Evolutionary conservation across 1,284 basidiomycete species (phyloP), one percentile per base, ranked within the genome.

Genomic region (Ustilago cynodontis): DNA sequence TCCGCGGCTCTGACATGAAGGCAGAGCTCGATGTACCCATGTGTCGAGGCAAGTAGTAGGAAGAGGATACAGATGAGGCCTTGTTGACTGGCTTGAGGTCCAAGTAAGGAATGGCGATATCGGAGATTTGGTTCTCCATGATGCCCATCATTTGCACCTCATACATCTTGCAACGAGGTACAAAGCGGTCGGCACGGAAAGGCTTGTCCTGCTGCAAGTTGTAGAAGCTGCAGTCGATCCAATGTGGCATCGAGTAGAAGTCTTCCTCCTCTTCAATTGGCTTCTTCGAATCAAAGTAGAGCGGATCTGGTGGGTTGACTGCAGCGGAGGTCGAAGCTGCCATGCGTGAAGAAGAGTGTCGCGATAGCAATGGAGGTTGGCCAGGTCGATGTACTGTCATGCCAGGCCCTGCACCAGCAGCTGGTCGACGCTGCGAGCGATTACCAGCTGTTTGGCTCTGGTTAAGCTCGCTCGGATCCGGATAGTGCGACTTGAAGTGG

Each of bases 151-250:
- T 81, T 55, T 83, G 82, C 18, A 86, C 67, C 41, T 82, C 85
- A 71, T 85, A 78, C 85, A 86, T 86, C 61, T 84, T 84, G 72
- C 83, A 85, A 31, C 85, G 74, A 13, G 85, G 83, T 22, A 86
- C 83, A 51, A 86, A 86, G 13, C 83, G 81, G 50, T 83, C 79
- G 5, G 74, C 77, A 6, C 85, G 78, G 68, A 82, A 82, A 9
- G 81, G 83, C 65, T 80, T 81, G 63, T 85, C 84, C 61, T 83
- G 84, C 64, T 86, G 84, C 33, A 84, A 54, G 49, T 84, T 84
- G 74, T 85, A 86, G 64, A 86, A 86, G 62, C 78, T 81, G 71
- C 82, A 83, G 63, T 86, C 84, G 68, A 86, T 78, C 85, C 85
- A 86, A 66, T 82, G 83, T 1, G 85, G 85, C 78, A 85, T 80